phyloP scores from a whole-genome alignment of 1,284 basidiomycete genomes.

The Moniliella sp. region DNA sequence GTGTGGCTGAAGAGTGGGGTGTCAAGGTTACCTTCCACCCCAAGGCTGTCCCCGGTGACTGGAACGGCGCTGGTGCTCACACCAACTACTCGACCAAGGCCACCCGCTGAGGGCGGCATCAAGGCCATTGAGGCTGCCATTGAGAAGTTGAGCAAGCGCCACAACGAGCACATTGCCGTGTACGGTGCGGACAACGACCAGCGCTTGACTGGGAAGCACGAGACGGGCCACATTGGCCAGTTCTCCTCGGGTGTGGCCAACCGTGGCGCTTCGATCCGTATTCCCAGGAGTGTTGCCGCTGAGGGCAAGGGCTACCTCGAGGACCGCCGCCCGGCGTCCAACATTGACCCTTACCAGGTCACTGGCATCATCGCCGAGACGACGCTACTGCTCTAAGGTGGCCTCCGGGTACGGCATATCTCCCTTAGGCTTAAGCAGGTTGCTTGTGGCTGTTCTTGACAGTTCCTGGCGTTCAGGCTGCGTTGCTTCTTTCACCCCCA shows the following conservation, averaged over 20 bases:
- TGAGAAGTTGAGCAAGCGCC: conserved; percentile 39
- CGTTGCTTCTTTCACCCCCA: conserved; percentile 1
- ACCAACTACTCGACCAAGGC: conserved; percentile 34
- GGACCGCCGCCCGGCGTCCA: conserved; percentile 54
- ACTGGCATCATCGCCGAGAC: conserved; percentile 68
- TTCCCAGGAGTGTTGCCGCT: conserved; percentile 71
- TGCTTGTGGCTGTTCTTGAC: conserved; percentile 4
- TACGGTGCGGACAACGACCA: conserved; percentile 33
- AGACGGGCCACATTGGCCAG: conserved; percentile 78
- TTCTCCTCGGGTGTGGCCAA: conserved; percentile 93
- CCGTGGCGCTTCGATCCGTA: conserved; percentile 52
- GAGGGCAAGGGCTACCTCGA: conserved; percentile 90
- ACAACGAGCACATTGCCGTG: conserved; percentile 35
- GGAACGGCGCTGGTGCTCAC: conserved; percentile 89
- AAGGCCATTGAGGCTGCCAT: conserved; percentile 82
- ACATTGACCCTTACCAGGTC: conserved; percentile 53
- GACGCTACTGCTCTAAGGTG: no score
- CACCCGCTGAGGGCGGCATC: conserved; percentile 45
- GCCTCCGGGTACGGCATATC: neutral
- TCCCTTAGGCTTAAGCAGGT: neutral
- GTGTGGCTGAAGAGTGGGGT: conserved; percentile 77
- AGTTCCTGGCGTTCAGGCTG: conserved; percentile 3
- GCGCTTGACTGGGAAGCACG: conserved; percentile 37
- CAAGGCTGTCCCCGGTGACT: conserved; percentile 88
- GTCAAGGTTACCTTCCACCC: conserved; percentile 93